Percentiles rank a stretch among this genome's conserved stretches.
phyloP scores from a whole-genome alignment of 2,329 filamentous ascomycete species.

The Didymella keratinophila region DNA sequence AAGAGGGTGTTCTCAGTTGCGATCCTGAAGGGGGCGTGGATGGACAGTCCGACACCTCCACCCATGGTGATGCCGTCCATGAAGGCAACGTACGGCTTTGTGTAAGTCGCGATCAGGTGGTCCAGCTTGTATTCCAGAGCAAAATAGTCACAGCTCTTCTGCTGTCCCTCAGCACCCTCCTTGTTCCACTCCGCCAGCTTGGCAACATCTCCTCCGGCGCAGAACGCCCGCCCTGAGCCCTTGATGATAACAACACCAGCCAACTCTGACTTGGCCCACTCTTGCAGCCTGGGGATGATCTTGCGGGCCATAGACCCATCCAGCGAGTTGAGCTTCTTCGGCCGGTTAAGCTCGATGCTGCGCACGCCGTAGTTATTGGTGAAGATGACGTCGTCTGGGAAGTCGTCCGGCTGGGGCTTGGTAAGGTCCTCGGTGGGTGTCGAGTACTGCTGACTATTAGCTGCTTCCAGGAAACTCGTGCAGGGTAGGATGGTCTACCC shows the following conservation, averaged over 20 bases:
- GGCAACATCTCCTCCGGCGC: slow-evolving; percentile 90
- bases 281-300: slow-evolving; percentile 85
- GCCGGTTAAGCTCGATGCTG: slow-evolving; percentile 92
- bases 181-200: slow-evolving; percentile 78
- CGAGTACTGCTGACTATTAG: slow-evolving; percentile 44
- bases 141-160: slow-evolving; percentile 84
- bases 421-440: slow-evolving; percentile 44
- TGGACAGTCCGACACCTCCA: slow-evolving; percentile 90
- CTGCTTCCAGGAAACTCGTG: background rate
- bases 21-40: slow-evolving; percentile 95
- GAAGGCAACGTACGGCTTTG: slow-evolving; percentile 91
- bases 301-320: slow-evolving; percentile 95
- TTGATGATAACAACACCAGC: slow-evolving; percentile 94
- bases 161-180: slow-evolving; percentile 72
- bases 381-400: slow-evolving; percentile 92
- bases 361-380: slow-evolving; percentile 87
- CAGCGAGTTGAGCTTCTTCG: slow-evolving; percentile 88
- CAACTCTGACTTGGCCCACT: slow-evolving; percentile 95
- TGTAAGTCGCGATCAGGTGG: slow-evolving; percentile 91
- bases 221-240: slow-evolving; percentile 86
- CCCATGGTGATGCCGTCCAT: slow-evolving; percentile 99
- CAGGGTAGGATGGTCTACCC: slow-evolving; percentile 52
- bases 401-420: slow-evolving; percentile 71
- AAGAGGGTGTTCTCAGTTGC: slow-evolving; percentile 95
- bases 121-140: slow-evolving; percentile 94